A percentile compares a stretch with the other conserved stretches of the same genome.
These are phyloP conservation scores for Trematosphaeria pertusa DNA, from an alignment of 2,329 filamentous ascomycete species.

Conservation along the genomic window DNA sequence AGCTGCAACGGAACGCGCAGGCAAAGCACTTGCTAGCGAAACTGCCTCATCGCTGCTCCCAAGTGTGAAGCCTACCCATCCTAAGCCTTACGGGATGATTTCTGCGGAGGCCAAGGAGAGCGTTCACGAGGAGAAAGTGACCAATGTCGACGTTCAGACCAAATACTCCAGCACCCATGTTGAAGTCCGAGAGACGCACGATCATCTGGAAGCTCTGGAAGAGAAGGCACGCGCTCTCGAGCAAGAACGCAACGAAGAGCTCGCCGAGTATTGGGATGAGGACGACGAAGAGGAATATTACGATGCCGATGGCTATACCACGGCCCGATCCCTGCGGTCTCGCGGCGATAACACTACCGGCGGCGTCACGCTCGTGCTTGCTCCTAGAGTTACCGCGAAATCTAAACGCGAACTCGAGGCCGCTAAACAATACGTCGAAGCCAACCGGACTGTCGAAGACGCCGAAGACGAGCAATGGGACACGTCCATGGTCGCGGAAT, in stretches of 20 bases:
- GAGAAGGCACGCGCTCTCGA: constrained; percentile 45
- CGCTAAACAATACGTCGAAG: constrained; percentile 71
- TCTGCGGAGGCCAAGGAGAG: constrained; percentile 3
- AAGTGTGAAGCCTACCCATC: constrained; percentile 2
- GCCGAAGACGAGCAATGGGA: constrained; percentile 90
- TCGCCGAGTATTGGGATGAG: constrained; percentile 72
- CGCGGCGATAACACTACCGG: constrained; percentile 76
- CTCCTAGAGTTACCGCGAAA: constrained; percentile 74
- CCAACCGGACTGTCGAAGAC: constrained; percentile 72
- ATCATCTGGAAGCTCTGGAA: constrained; percentile 48
- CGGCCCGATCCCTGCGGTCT: constrained; percentile 79
- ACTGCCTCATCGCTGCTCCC: constrained; percentile 19
- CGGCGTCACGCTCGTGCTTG: constrained; percentile 69
- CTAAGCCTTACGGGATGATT: constrained; percentile 1
- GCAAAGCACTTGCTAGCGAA: constrained; percentile 17
- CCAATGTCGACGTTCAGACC: constrained; percentile 19
- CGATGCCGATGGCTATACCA: constrained; percentile 74
- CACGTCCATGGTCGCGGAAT: constrained; percentile 97
- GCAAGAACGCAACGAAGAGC: constrained; percentile 45
- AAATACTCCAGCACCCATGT: constrained; percentile 15
- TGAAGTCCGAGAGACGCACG: constrained; percentile 36
- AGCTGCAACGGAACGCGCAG: constrained; percentile 10
- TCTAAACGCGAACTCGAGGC: constrained; percentile 75
- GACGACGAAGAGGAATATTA: constrained; percentile 79
- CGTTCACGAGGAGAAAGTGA: constrained; percentile 13